Conservation (phyloP, 352 stramenopile genomes). For the Phytopythium kandeliae region DNA sequence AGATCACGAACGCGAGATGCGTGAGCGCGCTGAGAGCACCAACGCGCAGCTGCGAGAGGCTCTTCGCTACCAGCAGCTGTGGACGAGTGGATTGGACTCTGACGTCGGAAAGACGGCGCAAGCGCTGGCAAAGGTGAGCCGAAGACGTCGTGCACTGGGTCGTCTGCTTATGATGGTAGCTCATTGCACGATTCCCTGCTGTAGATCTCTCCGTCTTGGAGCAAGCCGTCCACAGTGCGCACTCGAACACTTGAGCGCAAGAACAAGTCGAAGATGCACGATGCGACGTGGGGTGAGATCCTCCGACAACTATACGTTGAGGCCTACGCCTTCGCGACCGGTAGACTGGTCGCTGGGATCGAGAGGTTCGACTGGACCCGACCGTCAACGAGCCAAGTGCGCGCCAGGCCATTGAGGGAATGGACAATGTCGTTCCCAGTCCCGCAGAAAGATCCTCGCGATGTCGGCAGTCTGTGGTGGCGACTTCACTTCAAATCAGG, state of each 20-base stretch:
- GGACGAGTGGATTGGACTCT: neutral
- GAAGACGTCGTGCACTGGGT: too few relatives aligned
- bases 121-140: neutral
- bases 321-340: neutral
- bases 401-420: neutral
- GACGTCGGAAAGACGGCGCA: neutral
- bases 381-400: too few relatives aligned
- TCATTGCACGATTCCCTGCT: too few relatives aligned
- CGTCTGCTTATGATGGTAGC: too few relatives aligned
- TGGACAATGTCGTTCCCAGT: constrained; percentile 4
- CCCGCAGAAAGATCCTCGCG: neutral
- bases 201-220: too few relatives aligned
- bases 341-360: neutral
- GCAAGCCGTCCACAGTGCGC: too few relatives aligned
- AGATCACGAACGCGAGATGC: neutral
- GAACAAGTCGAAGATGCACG: neutral
- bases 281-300: constrained; percentile 2
- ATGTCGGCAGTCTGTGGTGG: neutral
- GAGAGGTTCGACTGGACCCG: constrained; percentile 1
- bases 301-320: neutral
- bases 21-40: neutral
- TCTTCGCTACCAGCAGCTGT: neutral
- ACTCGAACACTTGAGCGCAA: too few relatives aligned
- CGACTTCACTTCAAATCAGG: neutral
- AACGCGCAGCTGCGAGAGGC: neutral